Percentiles rank a stretch among this genome's conserved stretches.
phyloP scores from a whole-genome alignment of 495 filamentous ascomycete species.

The Penicillium cosmopolitanum region DNA sequence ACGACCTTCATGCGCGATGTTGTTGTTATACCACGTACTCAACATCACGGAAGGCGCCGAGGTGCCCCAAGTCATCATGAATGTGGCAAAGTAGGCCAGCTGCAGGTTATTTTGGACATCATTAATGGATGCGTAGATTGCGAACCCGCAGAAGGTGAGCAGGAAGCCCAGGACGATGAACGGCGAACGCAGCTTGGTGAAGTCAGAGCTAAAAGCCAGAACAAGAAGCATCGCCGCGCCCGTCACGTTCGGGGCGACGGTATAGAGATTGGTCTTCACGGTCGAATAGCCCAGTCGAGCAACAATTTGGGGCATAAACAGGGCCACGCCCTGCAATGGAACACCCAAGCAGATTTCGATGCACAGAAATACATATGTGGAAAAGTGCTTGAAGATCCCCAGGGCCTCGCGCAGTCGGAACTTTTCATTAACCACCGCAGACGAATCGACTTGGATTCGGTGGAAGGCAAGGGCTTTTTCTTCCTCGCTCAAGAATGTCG shows the following conservation, averaged over 20 bases:
- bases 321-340: slow-evolving; percentile 65
- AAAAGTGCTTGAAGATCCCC: slow-evolving; percentile 60
- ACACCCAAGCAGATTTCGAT: slow-evolving; percentile 76
- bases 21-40: slow-evolving; percentile 73
- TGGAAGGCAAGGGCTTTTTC: slow-evolving; percentile 70
- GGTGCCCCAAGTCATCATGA: slow-evolving; percentile 77
- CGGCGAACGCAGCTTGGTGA: slow-evolving; percentile 64
- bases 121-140: slow-evolving; percentile 67
- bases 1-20: slow-evolving; percentile 71
- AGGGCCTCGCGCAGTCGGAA: slow-evolving; percentile 66
- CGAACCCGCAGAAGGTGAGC: slow-evolving; percentile 71
- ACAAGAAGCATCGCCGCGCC: slow-evolving; percentile 69
- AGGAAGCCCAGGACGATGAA: slow-evolving; percentile 71
- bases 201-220: slow-evolving; percentile 66
- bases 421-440: slow-evolving; percentile 68
- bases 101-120: slow-evolving; percentile 54
- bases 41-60: slow-evolving; percentile 53
- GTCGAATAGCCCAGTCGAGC: slow-evolving; percentile 59
- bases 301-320: slow-evolving; percentile 76
- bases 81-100: slow-evolving; percentile 73
- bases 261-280: slow-evolving; percentile 75
- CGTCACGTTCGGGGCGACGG: slow-evolving; percentile 68
- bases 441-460: slow-evolving; percentile 72
- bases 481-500: slow-evolving; percentile 60
- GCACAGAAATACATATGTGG: slow-evolving; percentile 61